A percentile compares a stretch with the other conserved stretches of the same genome.
These are phyloP conservation scores for Aaosphaeria arxii DNA, from an alignment of 2,329 filamentous ascomycete species.

Conservation along the genomic window DNA sequence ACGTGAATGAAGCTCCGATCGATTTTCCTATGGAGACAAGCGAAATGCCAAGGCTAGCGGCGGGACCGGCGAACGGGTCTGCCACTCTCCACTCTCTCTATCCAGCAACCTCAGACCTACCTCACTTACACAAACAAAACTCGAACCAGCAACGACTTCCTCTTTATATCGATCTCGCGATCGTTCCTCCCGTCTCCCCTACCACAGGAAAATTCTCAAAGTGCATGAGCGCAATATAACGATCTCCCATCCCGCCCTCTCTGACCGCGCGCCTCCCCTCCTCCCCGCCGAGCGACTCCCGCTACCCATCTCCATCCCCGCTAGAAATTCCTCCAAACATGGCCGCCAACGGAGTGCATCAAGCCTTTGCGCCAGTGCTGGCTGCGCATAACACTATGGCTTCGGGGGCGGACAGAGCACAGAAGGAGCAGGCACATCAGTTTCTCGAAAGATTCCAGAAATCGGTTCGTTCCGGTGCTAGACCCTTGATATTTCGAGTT, in stretches of 20 bases:
- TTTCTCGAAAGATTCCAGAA: conserved; percentile 96
- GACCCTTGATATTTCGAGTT: too few relatives aligned
- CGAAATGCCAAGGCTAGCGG: too few relatives aligned
- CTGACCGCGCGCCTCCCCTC: conserved; percentile 4
- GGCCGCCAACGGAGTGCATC: conserved; percentile 64
- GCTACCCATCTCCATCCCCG: conserved; percentile 11
- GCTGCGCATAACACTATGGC: conserved; percentile 89
- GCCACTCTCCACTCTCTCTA: too few relatives aligned
- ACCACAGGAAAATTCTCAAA: not conserved
- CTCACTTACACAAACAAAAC: too few relatives aligned
- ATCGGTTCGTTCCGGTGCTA: conserved; percentile 63
- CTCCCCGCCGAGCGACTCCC: conserved; percentile 22
- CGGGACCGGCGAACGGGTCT: too few relatives aligned
- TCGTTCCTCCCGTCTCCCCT: too few relatives aligned
- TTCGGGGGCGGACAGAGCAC: conserved; percentile 72
- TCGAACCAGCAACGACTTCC: too few relatives aligned
- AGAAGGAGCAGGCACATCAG: conserved; percentile 87
- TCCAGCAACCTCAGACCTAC: too few relatives aligned
- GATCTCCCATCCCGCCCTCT: conserved; percentile 15
- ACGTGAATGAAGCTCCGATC: not conserved
- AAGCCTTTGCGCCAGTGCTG: conserved; percentile 80
- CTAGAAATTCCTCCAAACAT: conserved; percentile 47
- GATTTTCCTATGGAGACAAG: too few relatives aligned
- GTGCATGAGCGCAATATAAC: conserved; percentile 24
- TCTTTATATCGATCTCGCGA: too few relatives aligned